Conservation (phyloP, 345 rosid species). For the Gynandropsis gynandra region DNA sequence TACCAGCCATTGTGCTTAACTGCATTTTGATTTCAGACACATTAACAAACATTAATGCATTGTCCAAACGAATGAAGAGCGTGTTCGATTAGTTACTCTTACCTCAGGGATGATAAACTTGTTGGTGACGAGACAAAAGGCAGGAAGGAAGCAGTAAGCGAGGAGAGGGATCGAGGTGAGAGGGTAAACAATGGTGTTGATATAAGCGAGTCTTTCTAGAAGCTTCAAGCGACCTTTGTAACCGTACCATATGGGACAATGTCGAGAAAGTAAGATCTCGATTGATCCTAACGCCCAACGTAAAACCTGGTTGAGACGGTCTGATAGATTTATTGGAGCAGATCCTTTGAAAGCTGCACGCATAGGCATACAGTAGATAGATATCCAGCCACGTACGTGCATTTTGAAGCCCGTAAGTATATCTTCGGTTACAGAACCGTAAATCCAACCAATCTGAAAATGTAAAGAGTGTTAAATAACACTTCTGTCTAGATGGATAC, state of each 20-base stretch:
- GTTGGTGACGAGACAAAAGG: conserved; percentile 87
- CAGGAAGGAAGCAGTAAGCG: conserved; percentile 90
- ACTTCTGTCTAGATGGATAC: conserved; percentile 1
- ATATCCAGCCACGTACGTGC: conserved; percentile 99
- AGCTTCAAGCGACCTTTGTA: conserved; percentile 73
- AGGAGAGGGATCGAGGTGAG: conserved; percentile 85
- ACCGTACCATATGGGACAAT: conserved; percentile 99
- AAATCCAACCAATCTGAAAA: conserved; percentile 93
- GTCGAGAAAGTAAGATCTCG: conserved; percentile 92
- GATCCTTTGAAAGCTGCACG: conserved; percentile 99
- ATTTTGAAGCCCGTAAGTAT: conserved; percentile 98
- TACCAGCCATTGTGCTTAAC: conserved; percentile 96
- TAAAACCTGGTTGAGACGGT: conserved; percentile 98
- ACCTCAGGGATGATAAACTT: conserved; percentile 98
- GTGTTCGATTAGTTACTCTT: neutral
- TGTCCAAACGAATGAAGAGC: too few species aligned
- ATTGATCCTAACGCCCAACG: conserved; percentile 98
- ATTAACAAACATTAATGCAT: neutral
- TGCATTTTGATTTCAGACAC: conserved; percentile 30
- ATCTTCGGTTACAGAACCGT: conserved; percentile 99
- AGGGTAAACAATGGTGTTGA: conserved; percentile 95
- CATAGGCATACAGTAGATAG: conserved; percentile 94
- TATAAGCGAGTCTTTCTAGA: conserved; percentile 88
- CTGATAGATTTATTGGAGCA: conserved; percentile 99
- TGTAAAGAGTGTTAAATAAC: conserved; percentile 7